Base-by-base conservation (phyloP, 1,284 basidiomycete species). In the Cryptococcus floricola region DNA sequence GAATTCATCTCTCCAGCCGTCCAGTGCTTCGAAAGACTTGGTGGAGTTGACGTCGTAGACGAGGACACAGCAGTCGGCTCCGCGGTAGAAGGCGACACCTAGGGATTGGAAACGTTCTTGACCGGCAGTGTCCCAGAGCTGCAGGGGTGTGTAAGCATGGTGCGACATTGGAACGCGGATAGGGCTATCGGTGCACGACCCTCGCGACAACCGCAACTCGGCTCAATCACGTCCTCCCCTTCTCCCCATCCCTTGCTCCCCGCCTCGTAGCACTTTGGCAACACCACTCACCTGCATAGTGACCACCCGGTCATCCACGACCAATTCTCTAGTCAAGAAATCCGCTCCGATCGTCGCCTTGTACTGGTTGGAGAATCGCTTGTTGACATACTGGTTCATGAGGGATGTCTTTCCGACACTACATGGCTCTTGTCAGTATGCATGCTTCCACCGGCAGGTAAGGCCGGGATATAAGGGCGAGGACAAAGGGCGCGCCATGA, bases 341-440 rank as follows among this genome's bases (percentile, higher is more conserved):
- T 64, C 69, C 65, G 72, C 68, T 47, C 70, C 91, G 74, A 95
- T 94, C 60, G 92, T 96, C 12, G 93, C 94, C 81, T 98, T 98
- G 85, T 99, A 98, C 78, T 98, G 95, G 78, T 95, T 97, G 72
- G 90, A 95, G 80, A 98, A 99, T 64, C 96, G 88, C 80, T 98
- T 98, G 86, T 98, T 98, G 70, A 99, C 96, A 82, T 98, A 98
- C 82, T 98, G 96, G 82, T 98, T 98, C 96, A 99, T 99, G 69
- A 99, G 85, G 43, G 95, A 98, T 49, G 95, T 98, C 88, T 98
- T 98, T 52, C 95, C 96, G 77, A 99, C 96, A 60, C 95, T 96
- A 38, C 6, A n/a, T 45, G 25, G 23, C 23, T 23, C 31, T 34
- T 34, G 31, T 34, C 31, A 34, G 31, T 7, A 3, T 6, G 31